A percentile compares a stretch with the other conserved stretches of the same genome.
Conservation (phyloP, 352 stramenopile species). For the Globisporangium acanthophoron region DNA sequence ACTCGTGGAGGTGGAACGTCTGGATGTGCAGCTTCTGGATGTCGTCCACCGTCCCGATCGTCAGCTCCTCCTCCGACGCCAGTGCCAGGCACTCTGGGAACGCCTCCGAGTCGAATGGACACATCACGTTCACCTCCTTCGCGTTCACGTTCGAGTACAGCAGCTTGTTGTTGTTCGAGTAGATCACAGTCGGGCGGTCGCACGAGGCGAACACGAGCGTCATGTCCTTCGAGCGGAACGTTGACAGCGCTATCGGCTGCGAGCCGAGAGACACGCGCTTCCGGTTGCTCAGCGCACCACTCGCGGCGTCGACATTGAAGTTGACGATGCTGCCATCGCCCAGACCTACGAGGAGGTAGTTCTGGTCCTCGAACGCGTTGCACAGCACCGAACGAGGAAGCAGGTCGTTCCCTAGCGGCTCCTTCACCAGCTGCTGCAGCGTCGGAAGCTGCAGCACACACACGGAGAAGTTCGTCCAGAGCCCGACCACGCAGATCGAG, state of each 20-base stretch:
- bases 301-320: slow-evolving; percentile 71
- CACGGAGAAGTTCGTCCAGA: slow-evolving; percentile 93
- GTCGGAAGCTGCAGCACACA: slow-evolving; percentile 80
- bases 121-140: slow-evolving; percentile 92
- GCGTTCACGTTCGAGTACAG: slow-evolving; percentile 95
- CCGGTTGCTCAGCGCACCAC: slow-evolving; percentile 48
- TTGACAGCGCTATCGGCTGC: slow-evolving; percentile 92
- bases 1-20: slow-evolving; percentile 92
- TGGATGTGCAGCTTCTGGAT: slow-evolving; percentile 99
- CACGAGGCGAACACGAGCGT: slow-evolving; percentile 96
- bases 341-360: slow-evolving; percentile 96
- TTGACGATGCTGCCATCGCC: slow-evolving; percentile 95
- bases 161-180: slow-evolving; percentile 94
- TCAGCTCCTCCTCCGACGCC: slow-evolving; percentile 92
- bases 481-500: slow-evolving; percentile 76
- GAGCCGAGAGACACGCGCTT: slow-evolving; percentile 95
- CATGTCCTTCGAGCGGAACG: slow-evolving; percentile 90
- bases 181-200: slow-evolving; percentile 97
- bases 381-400: slow-evolving; percentile 87
- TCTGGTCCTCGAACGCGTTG: slow-evolving; percentile 75
- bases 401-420: slow-evolving; percentile 72
- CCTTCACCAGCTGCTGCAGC: slow-evolving; percentile 58
- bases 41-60: slow-evolving; percentile 97
- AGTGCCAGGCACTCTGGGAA: slow-evolving; percentile 96
- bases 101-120: slow-evolving; percentile 87